Base-by-base conservation (phyloP, 257 asterid species). In the Lithospermum erythrorhizon region DNA sequence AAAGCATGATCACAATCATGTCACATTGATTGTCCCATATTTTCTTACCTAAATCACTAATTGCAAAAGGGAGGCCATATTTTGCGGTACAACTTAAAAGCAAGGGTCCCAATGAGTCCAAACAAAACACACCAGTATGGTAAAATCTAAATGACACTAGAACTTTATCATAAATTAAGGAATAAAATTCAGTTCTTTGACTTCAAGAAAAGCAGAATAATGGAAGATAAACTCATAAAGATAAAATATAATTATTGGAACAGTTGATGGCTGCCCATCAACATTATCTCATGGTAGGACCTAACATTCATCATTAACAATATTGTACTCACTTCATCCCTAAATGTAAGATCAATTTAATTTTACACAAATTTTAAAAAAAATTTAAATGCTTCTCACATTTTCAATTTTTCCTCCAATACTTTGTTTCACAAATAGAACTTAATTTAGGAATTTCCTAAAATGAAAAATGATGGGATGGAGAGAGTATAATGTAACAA, bases 221-320 rank as follows among this genome's bases (percentile, higher is more conserved):
- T 41, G 17, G 14, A 41, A 41, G 49, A 11, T 41, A 41, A n/a
- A n/a, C n/a, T n/a, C n/a, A n/a, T n/a, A n/a, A 18, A 54, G 45
- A 54, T 59, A 51, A 23, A 63, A 63, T 59, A 51, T 19, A 63
- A 63, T 63, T 17, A 55, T 54, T 55, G 58, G 58, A 55, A 56
- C 29, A 7, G 58, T 59, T 62, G 24, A 41, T 45, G 37, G 30
- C 49, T 24, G 15, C 57, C 6, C 20, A 57, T 37, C 70, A 73
- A 68, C 78, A 73, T 63, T n/a, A 0, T 27, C 47, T 56, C 58
- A 41, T 73, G 78, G 72, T 69, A 51, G 74, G 78, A 10, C 63
- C 78, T 35, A 57, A 24, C 61, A 27, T 11, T 24, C 24, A 20
- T 21, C 49, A 41, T 41, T 11, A 41, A 14, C 49, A 41, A 41